Evolutionary conservation across 2,329 filamentous ascomycete species (phyloP), one percentile per base, ranked within the genome.

Genomic region (Stagonosporopsis rhizophila): DNA sequence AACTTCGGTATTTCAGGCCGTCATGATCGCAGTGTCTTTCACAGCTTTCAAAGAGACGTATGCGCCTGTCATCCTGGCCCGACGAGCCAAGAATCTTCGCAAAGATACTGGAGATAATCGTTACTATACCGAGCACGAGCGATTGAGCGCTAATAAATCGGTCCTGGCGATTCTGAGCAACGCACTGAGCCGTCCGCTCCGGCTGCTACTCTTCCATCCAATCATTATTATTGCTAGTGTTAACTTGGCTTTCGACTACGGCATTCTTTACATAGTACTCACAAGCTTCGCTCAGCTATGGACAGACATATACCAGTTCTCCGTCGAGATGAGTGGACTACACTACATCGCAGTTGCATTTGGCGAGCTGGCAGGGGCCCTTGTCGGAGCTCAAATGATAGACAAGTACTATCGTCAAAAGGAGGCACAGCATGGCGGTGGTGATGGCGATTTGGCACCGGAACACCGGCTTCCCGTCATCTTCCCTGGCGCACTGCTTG

Each of bases 21-120:
- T 67, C 27, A 61, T 70, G 59, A 64, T 52, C 59, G 75, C 37
- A 59, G 71, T 48, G 70, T 77, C 37, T 65, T 74, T 58, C 62
- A 73, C 41, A 67, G 77, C 58, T 47, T 70, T 44, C 68, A 60
- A 65, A 17, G 81, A 83, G 60, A 81, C 79, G 0, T 82, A 82
- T 61, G 77, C 75, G 1, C 78, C 79, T 0, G 58, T 75, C 1
- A 73, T 85, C 4, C 68, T 84, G 7, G 42, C 55, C 19, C 56
- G 75, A 75, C n/a, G 66, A 65, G 45, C 64, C n/a, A 61, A 40
- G 20, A 56, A 52, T 28, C 40, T 66, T 4, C 60, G 66, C 4
- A 50, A 59, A 69, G 85, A 91, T 56, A 89, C 84, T 60, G 81
- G 85, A 5, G 80, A 89, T 40, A 92, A 87, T 81, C 95, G 90